Evolutionary conservation across 768 basidiomycete genomes (phyloP).

Genomic region (Termitomyces sp.): DNA sequence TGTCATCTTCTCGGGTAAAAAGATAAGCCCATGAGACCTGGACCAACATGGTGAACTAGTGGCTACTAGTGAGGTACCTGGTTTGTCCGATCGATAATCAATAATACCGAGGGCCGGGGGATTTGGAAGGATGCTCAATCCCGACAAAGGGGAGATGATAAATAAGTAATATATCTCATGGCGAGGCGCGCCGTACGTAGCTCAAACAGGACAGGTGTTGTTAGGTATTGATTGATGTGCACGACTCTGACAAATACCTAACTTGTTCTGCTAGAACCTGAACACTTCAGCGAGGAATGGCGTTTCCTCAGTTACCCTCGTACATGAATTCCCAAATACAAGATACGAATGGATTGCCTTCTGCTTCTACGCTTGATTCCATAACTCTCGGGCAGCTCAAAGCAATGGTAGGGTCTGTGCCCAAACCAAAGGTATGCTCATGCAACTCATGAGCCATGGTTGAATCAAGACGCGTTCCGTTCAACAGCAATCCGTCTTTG

Average conservation of each 20-base stretch:
- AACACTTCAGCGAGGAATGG: conserved; percentile 11
- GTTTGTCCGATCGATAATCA: not conserved
- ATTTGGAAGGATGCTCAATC: not conserved
- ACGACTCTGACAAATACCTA: not conserved
- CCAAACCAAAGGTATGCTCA: conserved; percentile 67
- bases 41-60: no score
- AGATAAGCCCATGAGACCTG: not conserved
- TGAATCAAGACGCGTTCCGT: conserved; percentile 10
- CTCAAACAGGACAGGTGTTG: not conserved
- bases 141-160: no score
- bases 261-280: not conserved
- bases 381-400: conserved; percentile 82
- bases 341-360: conserved; percentile 20
- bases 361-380: conserved; percentile 52
- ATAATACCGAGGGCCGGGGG: not conserved
- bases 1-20: not conserved
- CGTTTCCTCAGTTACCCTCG: conserved; percentile 25
- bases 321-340: conserved; percentile 24
- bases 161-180: no score
- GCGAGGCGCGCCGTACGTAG: no score
- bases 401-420: conserved; percentile 62
- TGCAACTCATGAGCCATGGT: conserved; percentile 3
- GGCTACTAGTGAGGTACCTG: not conserved
- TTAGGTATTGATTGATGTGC: not conserved
- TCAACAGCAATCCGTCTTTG: conserved; percentile 77